Base-by-base conservation (phyloP, 208 protist genomes). In the Zelonia costaricensis region DNA sequence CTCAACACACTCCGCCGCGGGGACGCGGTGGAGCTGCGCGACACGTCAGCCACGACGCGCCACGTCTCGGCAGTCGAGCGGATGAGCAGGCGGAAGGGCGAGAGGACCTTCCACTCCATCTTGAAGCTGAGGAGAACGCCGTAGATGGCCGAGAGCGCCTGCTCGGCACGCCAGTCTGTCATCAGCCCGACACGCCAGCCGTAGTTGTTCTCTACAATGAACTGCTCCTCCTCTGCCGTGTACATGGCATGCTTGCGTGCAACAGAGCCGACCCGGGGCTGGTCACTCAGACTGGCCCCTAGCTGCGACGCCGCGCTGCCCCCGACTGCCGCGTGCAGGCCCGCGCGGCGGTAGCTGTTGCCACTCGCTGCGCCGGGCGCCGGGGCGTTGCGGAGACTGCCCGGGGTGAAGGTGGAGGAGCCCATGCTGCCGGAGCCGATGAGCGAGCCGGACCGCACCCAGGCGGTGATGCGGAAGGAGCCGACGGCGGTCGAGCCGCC, bases 101-200 rank as follows among this genome's bases (percentile, higher is more conserved):
- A 71, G 35, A 84, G 43, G 9, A 90, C 74, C 73, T 94, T 94
- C 88, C 91, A 96, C 74, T 94, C 75, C 86, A 96, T 91, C 15
- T 70, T 45, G 45, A 80, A 81, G 25, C 47, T 56, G 42, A 57
- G 77, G 31, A 96, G 70, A 0, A 82, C 82, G 22, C 48, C 27
- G 62, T 96, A 96, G n/a, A 94, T 69, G 12, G 64, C 58, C 43
- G 46, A 47, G 25, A 93, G 57, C 30, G 75, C 74, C 16, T 33
- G 60, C 47, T 82, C 76, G 0, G 79, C 76, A 5, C 77, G 80
- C 45, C 74, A 70, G 67, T 94, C 88, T 35, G 86, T 91, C 91
- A 96, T 96, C 38, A 96, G 55, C 8, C 91, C 91, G n/a, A 96
- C 62, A 20, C 91, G 85, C 91, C 91, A 96, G 30, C 91, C 91